These are phyloP conservation scores for Mycena citricolor DNA, from an alignment of 1,284 basidiomycete species.

Conservation along the genomic window DNA sequence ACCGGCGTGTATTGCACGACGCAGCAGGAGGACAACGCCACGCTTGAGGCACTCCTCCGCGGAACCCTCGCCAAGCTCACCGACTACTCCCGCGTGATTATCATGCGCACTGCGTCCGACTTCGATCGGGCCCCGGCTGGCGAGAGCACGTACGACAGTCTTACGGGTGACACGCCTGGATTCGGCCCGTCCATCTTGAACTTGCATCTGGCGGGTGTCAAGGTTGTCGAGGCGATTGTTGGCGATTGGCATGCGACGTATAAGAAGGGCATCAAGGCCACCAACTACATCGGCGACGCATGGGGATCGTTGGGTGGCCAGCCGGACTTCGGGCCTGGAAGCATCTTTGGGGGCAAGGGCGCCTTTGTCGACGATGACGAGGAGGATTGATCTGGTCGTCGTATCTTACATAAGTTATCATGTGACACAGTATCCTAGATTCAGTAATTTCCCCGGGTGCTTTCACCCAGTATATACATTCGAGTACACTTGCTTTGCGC, in stretches of 20 bases:
- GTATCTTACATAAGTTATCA: no score
- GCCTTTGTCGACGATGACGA: no score
- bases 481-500: no score
- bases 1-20: slow-evolving; percentile 39
- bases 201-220: slow-evolving; percentile 23
- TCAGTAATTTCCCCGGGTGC: no score
- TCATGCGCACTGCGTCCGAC: slow-evolving; percentile 46
- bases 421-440: no score
- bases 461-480: no score
- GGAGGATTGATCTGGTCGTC: no score
- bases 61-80: slow-evolving; percentile 37
- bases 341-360: no score
- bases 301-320: slow-evolving; percentile 24
- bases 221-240: slow-evolving; percentile 24
- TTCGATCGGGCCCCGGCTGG: slow-evolving; percentile 42
- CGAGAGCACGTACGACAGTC: slow-evolving; percentile 26
- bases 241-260: slow-evolving; percentile 21
- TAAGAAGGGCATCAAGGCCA: slow-evolving; percentile 18
- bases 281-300: slow-evolving; percentile 26
- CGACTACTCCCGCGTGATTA: slow-evolving; percentile 45
- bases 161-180: slow-evolving; percentile 19
- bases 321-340: slow-evolving; percentile 23
- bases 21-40: slow-evolving; percentile 49
- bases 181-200: slow-evolving; percentile 19
- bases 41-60: slow-evolving; percentile 28